Percentiles rank a stretch among this genome's conserved stretches.
Evolutionary conservation across 2,329 filamentous ascomycete genomes (phyloP).

Genomic region (Fusarium subglutinans): DNA sequence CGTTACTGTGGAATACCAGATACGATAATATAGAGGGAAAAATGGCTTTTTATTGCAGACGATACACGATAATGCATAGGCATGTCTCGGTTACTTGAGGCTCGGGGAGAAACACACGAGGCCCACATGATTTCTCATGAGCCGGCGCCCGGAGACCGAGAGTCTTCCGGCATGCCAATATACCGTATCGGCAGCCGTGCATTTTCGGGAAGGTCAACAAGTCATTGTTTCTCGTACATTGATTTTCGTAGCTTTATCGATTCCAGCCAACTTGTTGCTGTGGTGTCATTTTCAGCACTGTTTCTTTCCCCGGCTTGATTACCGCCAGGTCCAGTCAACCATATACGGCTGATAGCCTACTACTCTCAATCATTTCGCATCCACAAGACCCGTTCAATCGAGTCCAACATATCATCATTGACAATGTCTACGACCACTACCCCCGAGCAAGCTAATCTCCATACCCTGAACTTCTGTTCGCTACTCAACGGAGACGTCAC

Average conservation of each 20-base stretch:
- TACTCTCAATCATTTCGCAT: neutral
- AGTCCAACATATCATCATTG: accelerated
- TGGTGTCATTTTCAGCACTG: neutral
- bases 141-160: neutral
- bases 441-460: neutral
- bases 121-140: too few relatives aligned
- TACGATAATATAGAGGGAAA: neutral
- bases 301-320: neutral
- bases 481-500: neutral
- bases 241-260: accelerated
- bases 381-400: too few relatives aligned
- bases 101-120: neutral
- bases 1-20: too few relatives aligned
- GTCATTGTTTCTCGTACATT: accelerated
- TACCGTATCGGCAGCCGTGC: neutral
- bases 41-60: neutral
- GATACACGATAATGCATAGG: neutral
- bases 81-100: neutral
- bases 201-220: neutral
- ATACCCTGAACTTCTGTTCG: neutral
- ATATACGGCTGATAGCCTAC: too few relatives aligned
- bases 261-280: neutral
- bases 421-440: neutral
- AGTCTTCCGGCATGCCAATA: neutral
- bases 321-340: neutral